Percentiles rank a stretch among this genome's conserved stretches.
Evolutionary conservation across 805 yeast genomes (phyloP).

Genomic region (Hemisphaericaspora nanyangensis): DNA sequence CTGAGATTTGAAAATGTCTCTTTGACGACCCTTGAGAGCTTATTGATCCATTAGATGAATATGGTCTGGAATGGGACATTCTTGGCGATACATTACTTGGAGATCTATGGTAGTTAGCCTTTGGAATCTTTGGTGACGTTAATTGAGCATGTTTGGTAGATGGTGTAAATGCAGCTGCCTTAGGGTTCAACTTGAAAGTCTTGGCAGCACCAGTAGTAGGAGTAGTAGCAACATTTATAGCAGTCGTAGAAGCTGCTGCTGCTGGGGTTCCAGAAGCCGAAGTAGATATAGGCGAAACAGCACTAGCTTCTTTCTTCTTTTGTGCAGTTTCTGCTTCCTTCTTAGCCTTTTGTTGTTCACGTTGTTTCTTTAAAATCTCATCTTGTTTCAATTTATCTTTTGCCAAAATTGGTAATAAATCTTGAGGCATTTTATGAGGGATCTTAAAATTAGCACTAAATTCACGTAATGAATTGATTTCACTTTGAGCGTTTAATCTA

Average conservation of each 20-base stretch:
- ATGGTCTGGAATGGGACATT: slow-evolving; percentile 28
- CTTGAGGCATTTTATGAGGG: slow-evolving; percentile 56
- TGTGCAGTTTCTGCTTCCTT: slow-evolving; percentile 47
- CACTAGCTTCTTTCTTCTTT: slow-evolving; percentile 11
- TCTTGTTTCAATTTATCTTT: slow-evolving; percentile 65
- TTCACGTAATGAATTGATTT: slow-evolving; percentile 66
- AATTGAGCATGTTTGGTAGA: slow-evolving; percentile 19
- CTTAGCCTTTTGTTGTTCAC: slow-evolving; percentile 9
- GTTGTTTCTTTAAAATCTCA: slow-evolving; percentile 47
- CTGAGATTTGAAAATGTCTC: slow-evolving; percentile 35
- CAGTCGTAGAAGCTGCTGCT: background rate
- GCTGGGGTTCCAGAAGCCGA: slow-evolving; percentile 7
- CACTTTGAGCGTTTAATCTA: slow-evolving; percentile 52
- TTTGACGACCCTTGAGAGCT: slow-evolving; percentile 15
- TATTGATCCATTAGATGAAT: slow-evolving; percentile 17
- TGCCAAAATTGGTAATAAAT: slow-evolving; percentile 64
- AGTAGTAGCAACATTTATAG: slow-evolving; percentile 1
- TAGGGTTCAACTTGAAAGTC: slow-evolving; percentile 64
- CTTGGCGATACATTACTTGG: slow-evolving; percentile 34
- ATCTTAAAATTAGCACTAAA: slow-evolving; percentile 81
- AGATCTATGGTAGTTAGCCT: slow-evolving; percentile 18
- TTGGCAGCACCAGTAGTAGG: slow-evolving; percentile 41
- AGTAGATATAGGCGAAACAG: slow-evolving; percentile 6
- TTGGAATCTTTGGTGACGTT: slow-evolving; percentile 25
- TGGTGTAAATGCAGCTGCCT: slow-evolving; percentile 65